Base-by-base conservation (phyloP, 495 filamentous ascomycete species). In the Hypoxylon crocopeplum region DNA sequence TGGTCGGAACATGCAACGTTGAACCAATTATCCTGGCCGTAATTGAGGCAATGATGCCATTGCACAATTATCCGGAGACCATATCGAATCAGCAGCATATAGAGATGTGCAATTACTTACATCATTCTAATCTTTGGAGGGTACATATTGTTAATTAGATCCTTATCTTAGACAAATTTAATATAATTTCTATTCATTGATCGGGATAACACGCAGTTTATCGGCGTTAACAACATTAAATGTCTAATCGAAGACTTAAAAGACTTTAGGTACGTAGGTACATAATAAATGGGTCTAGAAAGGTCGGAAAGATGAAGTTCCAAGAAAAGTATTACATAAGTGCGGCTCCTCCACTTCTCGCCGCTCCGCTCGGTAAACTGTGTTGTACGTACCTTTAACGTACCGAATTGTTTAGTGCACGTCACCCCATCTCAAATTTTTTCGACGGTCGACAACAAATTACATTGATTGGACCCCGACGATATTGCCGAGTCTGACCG, bases 401-500 rank as follows among this genome's bases (percentile, higher is more conserved):
- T 8, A 27, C 24, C 24, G 24, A 8, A 27, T 41, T 49, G 10
- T 34, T 37, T 15, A 33, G 52, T 27, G 44, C 24, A 58, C 56
- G 58, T 56, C 56, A 66, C 62, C 17, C 29, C 34, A 44, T 48
- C 51, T 39, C 36, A 39, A 41, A 60, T 61, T 42, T 56, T 60
- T 56, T 51, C 13, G 6, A 34, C 5, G 5, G 5, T 29, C 10
- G 5, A 29, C 5, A 10, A 5, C 36, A 34, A 27, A 5, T 13
- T 21, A 21, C 47, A 47, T 30, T 47, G 32, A 60, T 61, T 66
- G 57, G 64, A 17, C 36, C 46, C 20, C 5, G 1, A 11, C 36
- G 19, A 48, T 60, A 52, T 56, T 72, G 69, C 66, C 66, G 58
- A 56, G 32, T 41, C 49, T 46, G 49, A 69, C 71, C 66, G 68